Percentiles rank a stretch among this genome's conserved stretches.
phyloP scores from a whole-genome alignment of 345 rosid genomes.

The Eucalyptus regnans region DNA sequence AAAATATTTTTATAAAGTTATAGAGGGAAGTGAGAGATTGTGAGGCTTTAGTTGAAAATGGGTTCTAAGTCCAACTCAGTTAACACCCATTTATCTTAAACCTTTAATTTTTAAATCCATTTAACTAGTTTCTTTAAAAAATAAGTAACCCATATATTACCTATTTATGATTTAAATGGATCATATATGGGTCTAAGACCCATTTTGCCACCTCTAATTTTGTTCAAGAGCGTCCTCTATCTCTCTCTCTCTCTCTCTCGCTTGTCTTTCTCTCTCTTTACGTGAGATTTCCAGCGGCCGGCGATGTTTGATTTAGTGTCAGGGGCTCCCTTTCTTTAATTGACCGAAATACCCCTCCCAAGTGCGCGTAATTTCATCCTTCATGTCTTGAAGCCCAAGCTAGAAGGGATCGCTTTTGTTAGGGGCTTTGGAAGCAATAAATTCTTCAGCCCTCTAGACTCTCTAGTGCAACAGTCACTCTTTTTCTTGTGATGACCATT shows the following conservation, averaged over 20 bases:
- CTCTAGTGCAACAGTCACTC: neutral
- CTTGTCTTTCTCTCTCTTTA: neutral
- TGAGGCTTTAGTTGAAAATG: too few species aligned
- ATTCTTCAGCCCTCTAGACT: neutral
- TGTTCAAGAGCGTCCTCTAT: neutral
- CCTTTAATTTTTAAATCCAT: too few species aligned
- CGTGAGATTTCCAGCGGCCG: neutral
- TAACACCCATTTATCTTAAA: too few species aligned
- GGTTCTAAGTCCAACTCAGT: too few species aligned
- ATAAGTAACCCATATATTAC: too few species aligned
- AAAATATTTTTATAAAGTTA: too few species aligned
- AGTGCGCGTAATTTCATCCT: neutral
- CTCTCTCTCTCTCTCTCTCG: neutral
- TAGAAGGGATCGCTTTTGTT: neutral
- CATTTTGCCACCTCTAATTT: too few species aligned
- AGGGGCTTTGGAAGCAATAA: neutral
- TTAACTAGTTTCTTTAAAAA: too few species aligned
- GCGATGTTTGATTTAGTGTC: constrained; percentile 1
- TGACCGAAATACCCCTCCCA: neutral
- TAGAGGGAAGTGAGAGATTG: too few species aligned
- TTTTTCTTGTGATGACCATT: neutral
- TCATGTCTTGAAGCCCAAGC: neutral
- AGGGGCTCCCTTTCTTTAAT: neutral
- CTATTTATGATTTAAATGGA: too few species aligned
- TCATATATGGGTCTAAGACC: too few species aligned